Evolutionary conservation across 2,329 filamentous ascomycete genomes (phyloP).

Genomic region (Cladosporium sp.): DNA sequence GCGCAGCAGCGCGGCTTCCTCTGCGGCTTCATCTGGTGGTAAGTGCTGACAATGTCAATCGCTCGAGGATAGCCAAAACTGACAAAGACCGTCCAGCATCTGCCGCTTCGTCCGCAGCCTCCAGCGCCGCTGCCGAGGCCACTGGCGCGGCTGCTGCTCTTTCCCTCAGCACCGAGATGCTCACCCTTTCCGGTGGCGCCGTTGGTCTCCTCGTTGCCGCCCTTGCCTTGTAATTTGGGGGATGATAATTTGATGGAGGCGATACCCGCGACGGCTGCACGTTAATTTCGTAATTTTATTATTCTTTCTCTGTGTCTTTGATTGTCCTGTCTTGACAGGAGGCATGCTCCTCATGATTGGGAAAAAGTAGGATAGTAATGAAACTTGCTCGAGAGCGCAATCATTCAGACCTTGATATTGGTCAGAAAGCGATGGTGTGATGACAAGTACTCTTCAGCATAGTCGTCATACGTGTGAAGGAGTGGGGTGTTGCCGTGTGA

Average conservation of each 20-base stretch:
- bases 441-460: neutral
- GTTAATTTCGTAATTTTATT: slow-evolving; percentile 8
- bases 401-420: neutral
- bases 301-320: neutral
- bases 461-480: neutral
- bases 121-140: slow-evolving; percentile 6
- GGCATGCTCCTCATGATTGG: neutral
- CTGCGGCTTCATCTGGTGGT: slow-evolving; percentile 2
- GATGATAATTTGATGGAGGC: neutral
- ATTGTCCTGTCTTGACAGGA: neutral
- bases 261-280: neutral
- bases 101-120: neutral
- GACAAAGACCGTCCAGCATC: neutral
- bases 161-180: slow-evolving; percentile 3
- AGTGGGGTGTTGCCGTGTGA: neutral
- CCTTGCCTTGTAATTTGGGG: slow-evolving; percentile 4
- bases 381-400: neutral
- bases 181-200: slow-evolving; percentile 10
- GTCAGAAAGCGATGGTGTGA: neutral
- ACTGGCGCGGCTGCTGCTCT: slow-evolving; percentile 16
- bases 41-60: neutral
- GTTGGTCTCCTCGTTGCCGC: slow-evolving; percentile 13
- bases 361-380: slow-evolving; percentile 13
- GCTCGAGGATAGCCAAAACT: neutral
- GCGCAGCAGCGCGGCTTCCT: slow-evolving; percentile 8